Conservation (phyloP, 139 green algal genomes). For the Raphidocelis subcapitata region DNA sequence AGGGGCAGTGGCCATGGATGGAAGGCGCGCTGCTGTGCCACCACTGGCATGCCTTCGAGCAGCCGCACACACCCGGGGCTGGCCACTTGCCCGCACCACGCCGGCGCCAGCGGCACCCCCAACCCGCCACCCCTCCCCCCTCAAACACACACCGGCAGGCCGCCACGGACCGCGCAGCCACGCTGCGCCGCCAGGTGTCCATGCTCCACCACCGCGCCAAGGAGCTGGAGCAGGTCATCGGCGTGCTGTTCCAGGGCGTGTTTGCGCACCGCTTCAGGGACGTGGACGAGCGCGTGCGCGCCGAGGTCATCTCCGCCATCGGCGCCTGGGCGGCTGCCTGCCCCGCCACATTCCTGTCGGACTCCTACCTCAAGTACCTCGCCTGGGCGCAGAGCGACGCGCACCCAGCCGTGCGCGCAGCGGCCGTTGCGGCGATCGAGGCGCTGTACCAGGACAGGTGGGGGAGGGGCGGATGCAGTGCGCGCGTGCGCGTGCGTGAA, state of each 20-base stretch:
- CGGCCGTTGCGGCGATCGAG: conserved; percentile 47
- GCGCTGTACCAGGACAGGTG: conserved; percentile 49
- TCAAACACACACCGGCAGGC: background rate
- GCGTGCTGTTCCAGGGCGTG: conserved; percentile 57
- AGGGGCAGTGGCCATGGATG: background rate
- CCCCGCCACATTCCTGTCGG: conserved; percentile 78
- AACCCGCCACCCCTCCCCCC: background rate
- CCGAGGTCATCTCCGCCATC: conserved; percentile 74
- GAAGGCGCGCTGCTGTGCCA: background rate
- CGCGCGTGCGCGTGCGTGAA: too few relatives aligned
- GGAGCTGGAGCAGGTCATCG: conserved; percentile 50
- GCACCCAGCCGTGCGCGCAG: conserved; percentile 61
- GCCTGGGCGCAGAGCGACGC: conserved; percentile 67
- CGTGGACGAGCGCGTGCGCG: conserved; percentile 66
- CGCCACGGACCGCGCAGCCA: conserved; percentile 15
- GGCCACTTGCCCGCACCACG: too few relatives aligned
- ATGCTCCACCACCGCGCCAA: conserved; percentile 38
- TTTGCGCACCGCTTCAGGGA: conserved; percentile 72
- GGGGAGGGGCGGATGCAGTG: too few relatives aligned
- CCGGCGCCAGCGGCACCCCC: too few relatives aligned
- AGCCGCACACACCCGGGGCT: background rate
- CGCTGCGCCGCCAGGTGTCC: conserved; percentile 50
- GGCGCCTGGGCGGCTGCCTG: conserved; percentile 75
- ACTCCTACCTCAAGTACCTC: conserved; percentile 97
- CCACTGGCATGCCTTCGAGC: background rate